phyloP scores from a whole-genome alignment of 352 stramenopile genomes.

The Globisporangium solare region DNA sequence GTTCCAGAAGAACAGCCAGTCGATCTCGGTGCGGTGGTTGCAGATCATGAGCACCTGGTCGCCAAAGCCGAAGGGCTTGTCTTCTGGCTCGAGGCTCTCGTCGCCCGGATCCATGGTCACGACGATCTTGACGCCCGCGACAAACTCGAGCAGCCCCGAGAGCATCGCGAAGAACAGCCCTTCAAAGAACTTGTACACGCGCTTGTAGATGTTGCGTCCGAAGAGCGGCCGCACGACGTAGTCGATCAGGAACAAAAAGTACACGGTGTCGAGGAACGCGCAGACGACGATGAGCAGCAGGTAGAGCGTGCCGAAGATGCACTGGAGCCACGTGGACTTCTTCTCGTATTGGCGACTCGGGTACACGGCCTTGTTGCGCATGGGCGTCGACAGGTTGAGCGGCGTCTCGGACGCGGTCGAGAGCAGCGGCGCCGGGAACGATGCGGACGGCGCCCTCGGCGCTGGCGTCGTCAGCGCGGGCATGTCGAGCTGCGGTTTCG shows the following conservation, averaged over 20 bases:
- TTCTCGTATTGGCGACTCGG: conserved; percentile 49
- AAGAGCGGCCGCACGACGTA: conserved; percentile 32
- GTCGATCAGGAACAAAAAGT: conserved; percentile 52
- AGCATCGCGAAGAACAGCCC: conserved; percentile 58
- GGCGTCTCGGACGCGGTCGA: conserved; percentile 10
- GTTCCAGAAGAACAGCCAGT: conserved; percentile 85
- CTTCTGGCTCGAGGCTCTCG: conserved; percentile 18
- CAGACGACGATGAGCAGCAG: conserved; percentile 41
- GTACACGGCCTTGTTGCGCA: conserved; percentile 25
- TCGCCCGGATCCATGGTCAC: conserved; percentile 41
- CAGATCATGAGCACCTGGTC: conserved; percentile 63
- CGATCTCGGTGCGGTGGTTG: conserved; percentile 78
- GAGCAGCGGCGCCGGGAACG: not conserved
- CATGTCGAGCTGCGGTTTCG: not conserved
- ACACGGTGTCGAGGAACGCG: conserved; percentile 57
- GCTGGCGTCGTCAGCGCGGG: not conserved
- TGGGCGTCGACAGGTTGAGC: conserved; percentile 15
- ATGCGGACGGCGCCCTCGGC: not conserved
- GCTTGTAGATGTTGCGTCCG: conserved; percentile 22
- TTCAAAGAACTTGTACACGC: conserved; percentile 34
- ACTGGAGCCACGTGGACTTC: conserved; percentile 30
- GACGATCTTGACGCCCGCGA: conserved; percentile 51
- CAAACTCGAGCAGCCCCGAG: conserved; percentile 49
- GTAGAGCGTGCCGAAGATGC: conserved; percentile 38
- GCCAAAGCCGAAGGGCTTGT: conserved; percentile 27